Base-by-base conservation (phyloP, 352 stramenopile genomes). In the Phytophthora megakarya region DNA sequence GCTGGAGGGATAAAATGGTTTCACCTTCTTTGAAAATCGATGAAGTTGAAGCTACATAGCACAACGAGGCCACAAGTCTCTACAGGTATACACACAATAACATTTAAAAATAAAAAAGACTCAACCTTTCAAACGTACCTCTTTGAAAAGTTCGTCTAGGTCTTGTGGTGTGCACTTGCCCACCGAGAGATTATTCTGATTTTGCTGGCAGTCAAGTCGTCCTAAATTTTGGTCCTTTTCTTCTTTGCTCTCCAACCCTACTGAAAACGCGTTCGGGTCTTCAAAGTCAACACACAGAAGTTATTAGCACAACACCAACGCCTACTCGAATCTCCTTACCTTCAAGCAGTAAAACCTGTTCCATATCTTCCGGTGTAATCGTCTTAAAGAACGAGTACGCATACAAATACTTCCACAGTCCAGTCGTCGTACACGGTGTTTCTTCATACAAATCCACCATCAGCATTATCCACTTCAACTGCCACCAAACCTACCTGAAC, bases 371-470 rank as follows among this genome's bases (percentile, higher is more conserved):
- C 5, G 74, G 68, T 44, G 72, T 78, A 21, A 91, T 75, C 21
- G 67, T 77, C 40, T 84, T 82, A 33, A 90, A 92, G 52, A 81
- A 88, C 42, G 80, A 75, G 53, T 81, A 89, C 8, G 78, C 73
- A 19, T 72, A 72, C 26, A 86, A 33, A 54, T 87, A 92, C 37
- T 78, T 84, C 84, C 84, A 93, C 38, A 93, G 49, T 5, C 84
- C 82, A 22, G 70, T 75, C 2, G 79, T 89, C 57, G 82, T 89
- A 43, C 79, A 92, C 16, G 81, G 81, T 23, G 79, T 65, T 43
- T 89, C 84, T 93, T 44, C 26, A 33, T 42, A 25, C 33, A 45
- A 25, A n/a, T n/a, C 7, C 9, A 52, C 22, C 28, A 52, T 11
- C 44, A 47, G 53, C 25, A 61, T 19, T n/a, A 25, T 19, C 16